Evolutionary conservation across 2,329 filamentous ascomycete genomes (phyloP), one percentile per base, ranked within the genome.

Genomic region (Ceratocystis harringtonii): DNA sequence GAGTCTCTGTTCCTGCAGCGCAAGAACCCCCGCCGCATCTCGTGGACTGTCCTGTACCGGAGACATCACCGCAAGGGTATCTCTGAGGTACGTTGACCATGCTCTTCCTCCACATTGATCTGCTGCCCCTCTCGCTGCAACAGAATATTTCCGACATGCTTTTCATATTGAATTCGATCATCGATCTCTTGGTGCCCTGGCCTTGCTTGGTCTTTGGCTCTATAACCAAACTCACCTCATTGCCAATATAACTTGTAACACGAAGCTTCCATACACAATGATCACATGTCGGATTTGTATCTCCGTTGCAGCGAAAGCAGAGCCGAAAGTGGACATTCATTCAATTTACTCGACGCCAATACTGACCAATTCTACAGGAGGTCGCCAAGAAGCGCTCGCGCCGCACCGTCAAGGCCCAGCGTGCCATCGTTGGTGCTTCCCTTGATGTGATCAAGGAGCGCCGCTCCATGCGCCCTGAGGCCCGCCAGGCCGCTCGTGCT

Each of bases 401-500:
- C 84, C 90, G 91, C 77, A 90, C 90, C 76, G 90, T 99, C 82
- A 99, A 99, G 89, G 80, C 89, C 79, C 94, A 99, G 86, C 92
- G 94, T 84, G 92, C 88, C 77, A 95, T 99, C 79, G 94, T 99
- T 74, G 94, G 94, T 85, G 94, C 94, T 73, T 96, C 94, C 70
- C 92, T 99, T 79, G 94, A 99, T 78, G 91, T 97, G 76, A 97
- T 99, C 86, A 97, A 96, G 88, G 94, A 99, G 87, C 90, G 90
- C 82, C 92, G 94, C 76, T 80, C 84, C 74, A 87, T 90, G 84
- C 90, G 94, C 79, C 94, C 94, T 73, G 94, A 97, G 84, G 92
- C 91, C 77, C 92, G 94, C 78, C 84, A 86, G 74, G 94, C 94
- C 75, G 92, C 91, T 76, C 92, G 94, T 76, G 81, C 84, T 72